A percentile compares a stretch with the other conserved stretches of the same genome.
Conservation (phyloP, 78 protist genomes). For the Bigelowiella natans region DNA sequence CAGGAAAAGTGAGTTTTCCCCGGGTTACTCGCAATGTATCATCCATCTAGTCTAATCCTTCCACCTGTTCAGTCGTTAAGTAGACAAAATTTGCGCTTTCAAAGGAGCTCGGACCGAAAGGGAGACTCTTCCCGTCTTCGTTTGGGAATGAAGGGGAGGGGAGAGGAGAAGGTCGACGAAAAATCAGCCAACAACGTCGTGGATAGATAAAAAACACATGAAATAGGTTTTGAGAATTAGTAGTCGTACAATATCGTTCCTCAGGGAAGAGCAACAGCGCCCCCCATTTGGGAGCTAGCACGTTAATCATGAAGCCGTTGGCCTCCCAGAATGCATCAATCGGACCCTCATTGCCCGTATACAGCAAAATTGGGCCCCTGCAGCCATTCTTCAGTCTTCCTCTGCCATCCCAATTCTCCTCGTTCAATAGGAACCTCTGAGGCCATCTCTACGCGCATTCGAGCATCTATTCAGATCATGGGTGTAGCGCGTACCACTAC, state of each 20-base stretch:
- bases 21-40: too few relatives aligned
- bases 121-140: too few relatives aligned
- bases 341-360: constrained; percentile 77
- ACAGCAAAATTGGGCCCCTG: constrained; percentile 49
- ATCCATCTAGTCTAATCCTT: background rate
- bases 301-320: constrained; percentile 49
- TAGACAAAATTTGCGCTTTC: background rate
- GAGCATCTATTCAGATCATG: too few relatives aligned
- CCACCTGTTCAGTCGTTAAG: background rate
- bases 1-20: too few relatives aligned
- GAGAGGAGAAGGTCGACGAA: too few relatives aligned
- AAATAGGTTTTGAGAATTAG: background rate
- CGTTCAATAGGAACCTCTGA: background rate
- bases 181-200: too few relatives aligned
- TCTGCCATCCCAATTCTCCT: background rate
- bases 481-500: too few relatives aligned
- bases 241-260: background rate
- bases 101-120: too few relatives aligned
- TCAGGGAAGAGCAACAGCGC: background rate
- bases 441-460: too few relatives aligned
- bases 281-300: background rate
- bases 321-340: constrained; percentile 40
- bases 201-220: too few relatives aligned
- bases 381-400: background rate
- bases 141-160: too few relatives aligned